phyloP scores from a whole-genome alignment of 306 rosid species.

The Sophora flavescens region DNA sequence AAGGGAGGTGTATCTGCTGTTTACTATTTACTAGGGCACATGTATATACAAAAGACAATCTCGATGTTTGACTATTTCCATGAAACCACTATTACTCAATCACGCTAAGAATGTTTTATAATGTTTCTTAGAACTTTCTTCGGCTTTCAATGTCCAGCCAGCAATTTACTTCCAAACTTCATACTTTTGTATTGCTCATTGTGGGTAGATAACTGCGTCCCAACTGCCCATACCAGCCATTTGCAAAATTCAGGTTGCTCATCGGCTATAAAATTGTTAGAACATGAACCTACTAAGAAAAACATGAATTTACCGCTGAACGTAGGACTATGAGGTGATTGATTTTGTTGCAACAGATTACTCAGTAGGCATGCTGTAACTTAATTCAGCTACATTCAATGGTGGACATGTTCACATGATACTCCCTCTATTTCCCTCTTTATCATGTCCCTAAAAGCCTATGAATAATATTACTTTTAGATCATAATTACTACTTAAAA shows the following conservation, averaged over 20 bases:
- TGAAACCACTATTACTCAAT: conserved; percentile 19
- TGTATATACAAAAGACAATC: background rate
- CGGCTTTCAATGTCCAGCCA: background rate
- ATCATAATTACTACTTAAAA: background rate
- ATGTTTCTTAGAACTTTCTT: conserved; percentile 27
- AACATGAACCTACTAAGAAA: conserved; percentile 9
- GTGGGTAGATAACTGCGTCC: no score
- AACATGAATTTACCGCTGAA: conserved; percentile 8
- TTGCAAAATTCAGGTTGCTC: background rate
- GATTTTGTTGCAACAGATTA: conserved; percentile 20
- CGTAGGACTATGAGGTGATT: conserved; percentile 32
- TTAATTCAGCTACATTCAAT: no score
- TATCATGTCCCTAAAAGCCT: background rate
- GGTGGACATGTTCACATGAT: conserved; percentile 28
- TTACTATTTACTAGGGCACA: conserved; percentile 5
- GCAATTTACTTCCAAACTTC: conserved; percentile 6
- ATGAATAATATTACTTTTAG: background rate
- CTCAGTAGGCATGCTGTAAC: background rate
- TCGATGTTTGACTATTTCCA: conserved; percentile 29
- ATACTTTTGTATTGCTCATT: no score
- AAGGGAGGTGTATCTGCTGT: conserved; percentile 34
- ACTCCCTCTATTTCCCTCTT: background rate
- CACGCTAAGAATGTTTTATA: background rate
- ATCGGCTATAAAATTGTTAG: conserved; percentile 6
- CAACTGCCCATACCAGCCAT: background rate